Evolutionary conservation across 1,284 basidiomycete species (phyloP), one percentile per base, ranked within the genome.

Genomic region (Wallemia ichthyophaga): DNA sequence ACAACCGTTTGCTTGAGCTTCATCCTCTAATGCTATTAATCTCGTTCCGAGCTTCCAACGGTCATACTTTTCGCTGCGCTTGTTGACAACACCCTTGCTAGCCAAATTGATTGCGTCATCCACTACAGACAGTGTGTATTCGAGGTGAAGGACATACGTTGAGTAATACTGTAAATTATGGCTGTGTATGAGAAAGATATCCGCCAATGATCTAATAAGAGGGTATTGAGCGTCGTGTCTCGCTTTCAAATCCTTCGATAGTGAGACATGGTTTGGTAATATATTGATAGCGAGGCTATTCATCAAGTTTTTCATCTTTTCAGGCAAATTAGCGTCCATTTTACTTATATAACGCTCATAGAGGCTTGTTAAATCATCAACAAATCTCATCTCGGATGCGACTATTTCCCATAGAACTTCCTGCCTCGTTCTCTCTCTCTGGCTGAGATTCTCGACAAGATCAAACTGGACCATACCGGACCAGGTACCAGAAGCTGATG

Each of bases 391-490:
- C 71, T 96, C 92, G 65, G 85, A 89, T 37, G 85, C 84, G 56
- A 98, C 91, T 64, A 98, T 96, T 72, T 98, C 92, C 77, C 89
- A 95, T 28, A 98, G 71, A 1, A 96, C 92, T 72, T 98, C 92
- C 69, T 96, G 92, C 58, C 92, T 76, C 27, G 88, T 95, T 58
- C 92, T 78, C 69, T 98, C 92, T 60, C 89, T 77, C 24, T 86
- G 81, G 23, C 88, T 86, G 23, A 98, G 74, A 67, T 98, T 92
- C 53, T 81, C 81, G 7, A 96, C 87, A 27, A 98, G 78, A 68
- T 98, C 92, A 19, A 48, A 48, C n/a, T 48, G 37, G 3, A 48
- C 37, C 37, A 48, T 48, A 21, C 37, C 37, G 13, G 13, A 17
- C 37, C 37, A 48, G n/a, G 37, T 48, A 5, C 37, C 37, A 48